phyloP scores from a whole-genome alignment of 1,139 yeast genomes.

The Geotrichum candidum region DNA sequence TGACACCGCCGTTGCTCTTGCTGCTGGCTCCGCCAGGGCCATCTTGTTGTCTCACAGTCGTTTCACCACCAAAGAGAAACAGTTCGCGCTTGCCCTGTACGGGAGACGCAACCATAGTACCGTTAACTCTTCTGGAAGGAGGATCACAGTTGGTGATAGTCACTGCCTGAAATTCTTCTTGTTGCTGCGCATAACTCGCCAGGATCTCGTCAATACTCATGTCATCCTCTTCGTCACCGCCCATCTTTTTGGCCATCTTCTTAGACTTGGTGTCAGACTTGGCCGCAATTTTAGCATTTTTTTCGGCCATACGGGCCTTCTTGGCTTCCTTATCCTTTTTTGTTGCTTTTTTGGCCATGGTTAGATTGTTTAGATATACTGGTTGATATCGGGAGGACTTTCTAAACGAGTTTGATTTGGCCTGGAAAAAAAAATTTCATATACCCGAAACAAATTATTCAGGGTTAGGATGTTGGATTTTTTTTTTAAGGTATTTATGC shows the following conservation, averaged over 20 bases:
- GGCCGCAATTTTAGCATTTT: slow-evolving; percentile 65
- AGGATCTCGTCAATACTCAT: slow-evolving; percentile 81
- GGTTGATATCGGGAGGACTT: background rate
- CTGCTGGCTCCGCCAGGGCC: slow-evolving; percentile 4
- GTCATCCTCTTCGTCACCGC: slow-evolving; percentile 78
- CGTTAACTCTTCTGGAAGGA: slow-evolving; percentile 67
- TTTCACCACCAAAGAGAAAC: slow-evolving; percentile 86
- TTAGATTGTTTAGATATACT: background rate
- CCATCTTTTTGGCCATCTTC: slow-evolving; percentile 67
- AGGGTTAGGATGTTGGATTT: background rate
- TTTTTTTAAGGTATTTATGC: background rate
- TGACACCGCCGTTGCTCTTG: slow-evolving; percentile 9
- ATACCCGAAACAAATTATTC: background rate
- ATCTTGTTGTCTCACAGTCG: slow-evolving; percentile 32
- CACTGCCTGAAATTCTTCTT: slow-evolving; percentile 70
- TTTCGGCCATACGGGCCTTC: slow-evolving; percentile 82
- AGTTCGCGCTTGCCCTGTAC: slow-evolving; percentile 71
- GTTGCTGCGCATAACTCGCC: slow-evolving; percentile 65
- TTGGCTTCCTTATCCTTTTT: slow-evolving; percentile 87
- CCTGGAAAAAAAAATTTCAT: background rate
- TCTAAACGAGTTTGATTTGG: background rate
- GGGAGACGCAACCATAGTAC: slow-evolving; percentile 72
- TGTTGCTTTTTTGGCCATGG: slow-evolving; percentile 83
- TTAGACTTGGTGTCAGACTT: slow-evolving; percentile 72
- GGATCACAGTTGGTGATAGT: slow-evolving; percentile 50